A percentile compares a stretch with the other conserved stretches of the same genome.
Conservation (phyloP, 78 protist genomes). For the Creolimax fragrantissima region DNA sequence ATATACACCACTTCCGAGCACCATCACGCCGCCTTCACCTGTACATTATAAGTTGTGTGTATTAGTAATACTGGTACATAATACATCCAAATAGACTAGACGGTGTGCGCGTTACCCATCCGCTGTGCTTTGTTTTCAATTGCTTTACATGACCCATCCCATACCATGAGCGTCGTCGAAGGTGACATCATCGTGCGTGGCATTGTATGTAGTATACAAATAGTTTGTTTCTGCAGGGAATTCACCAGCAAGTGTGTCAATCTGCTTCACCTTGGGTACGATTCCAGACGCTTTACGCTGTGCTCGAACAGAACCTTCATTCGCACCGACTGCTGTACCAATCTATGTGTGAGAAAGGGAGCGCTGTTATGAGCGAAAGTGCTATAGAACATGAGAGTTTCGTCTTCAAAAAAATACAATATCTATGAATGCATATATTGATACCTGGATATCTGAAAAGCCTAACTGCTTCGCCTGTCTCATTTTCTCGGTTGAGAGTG, state of each 20-base stretch:
- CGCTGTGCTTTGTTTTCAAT: no score
- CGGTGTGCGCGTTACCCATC: no score
- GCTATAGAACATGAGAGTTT: slow-evolving; percentile 19
- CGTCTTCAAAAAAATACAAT: no score
- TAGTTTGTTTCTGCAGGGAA: slow-evolving; percentile 92
- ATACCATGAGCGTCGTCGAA: slow-evolving; percentile 9
- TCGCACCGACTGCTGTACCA: neutral
- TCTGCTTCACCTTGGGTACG: slow-evolving; percentile 85
- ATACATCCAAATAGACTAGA: no score
- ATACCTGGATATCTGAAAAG: slow-evolving; percentile 64
- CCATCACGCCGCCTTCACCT: slow-evolving; percentile 49
- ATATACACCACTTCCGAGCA: slow-evolving; percentile 86
- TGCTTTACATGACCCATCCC: no score
- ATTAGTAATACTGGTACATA: no score
- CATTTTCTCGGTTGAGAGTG: neutral
- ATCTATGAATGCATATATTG: neutral
- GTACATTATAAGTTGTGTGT: neutral
- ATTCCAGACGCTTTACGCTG: slow-evolving; percentile 32
- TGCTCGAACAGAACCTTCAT: slow-evolving; percentile 38
- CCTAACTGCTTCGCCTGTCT: slow-evolving; percentile 69
- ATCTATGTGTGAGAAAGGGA: slow-evolving; percentile 48
- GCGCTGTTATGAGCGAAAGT: no score
- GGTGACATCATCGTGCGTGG: slow-evolving; percentile 59
- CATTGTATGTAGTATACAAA: slow-evolving; percentile 89
- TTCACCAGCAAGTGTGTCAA: slow-evolving; percentile 91